Evolutionary conservation across 805 yeast genomes (phyloP), one percentile per base, ranked within the genome.

Genomic region (Yarrowia sp.): DNA sequence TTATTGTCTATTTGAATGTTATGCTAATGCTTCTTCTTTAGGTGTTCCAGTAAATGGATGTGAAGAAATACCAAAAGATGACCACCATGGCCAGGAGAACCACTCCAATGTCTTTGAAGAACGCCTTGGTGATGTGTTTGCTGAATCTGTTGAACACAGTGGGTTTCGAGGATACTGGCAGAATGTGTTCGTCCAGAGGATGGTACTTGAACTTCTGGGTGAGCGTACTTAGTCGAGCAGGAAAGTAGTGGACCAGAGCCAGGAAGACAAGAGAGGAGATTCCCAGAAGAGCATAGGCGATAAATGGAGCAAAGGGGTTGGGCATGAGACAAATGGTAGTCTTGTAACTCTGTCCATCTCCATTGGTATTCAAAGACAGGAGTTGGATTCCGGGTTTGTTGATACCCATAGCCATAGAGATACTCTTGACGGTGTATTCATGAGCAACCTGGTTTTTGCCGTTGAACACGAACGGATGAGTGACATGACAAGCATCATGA

Each of bases 401-500:
- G 36, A 95, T 87, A 0, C 98, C 98, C 87, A 91, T 90, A 24
- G 97, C 93, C 96, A 95, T 90, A 14, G 97, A 89, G 65, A 89
- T 86, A 3, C 96, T 86, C 76, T 95, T 95, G 36, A 93, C 92
- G 0, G 97, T 91, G 70, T 89, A 86, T 76, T 95, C 99, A 64
- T 87, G 88, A 2, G 86, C 81, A 2, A 70, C 72, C 44, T 71
- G 70, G 12, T 68, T 66, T 8, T 42, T 65, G 10, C 71, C 73
- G 38, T 72, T 68, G 40, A 58, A 42, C n/a, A 43, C 50, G 20
- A 42, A 58, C 4, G 64, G 64, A 75, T 94, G 98, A 20, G 79
- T 78, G 38, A 89, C 83, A 71, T 90, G 91, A 76, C 99, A 95
- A 72, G 91, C 92, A 76, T 95, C 99, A 79, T 95, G 99, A 76